These are phyloP conservation scores for Cutaneotrichosporon spelunceum DNA, from an alignment of 1,284 basidiomycete genomes.

Conservation along the genomic window DNA sequence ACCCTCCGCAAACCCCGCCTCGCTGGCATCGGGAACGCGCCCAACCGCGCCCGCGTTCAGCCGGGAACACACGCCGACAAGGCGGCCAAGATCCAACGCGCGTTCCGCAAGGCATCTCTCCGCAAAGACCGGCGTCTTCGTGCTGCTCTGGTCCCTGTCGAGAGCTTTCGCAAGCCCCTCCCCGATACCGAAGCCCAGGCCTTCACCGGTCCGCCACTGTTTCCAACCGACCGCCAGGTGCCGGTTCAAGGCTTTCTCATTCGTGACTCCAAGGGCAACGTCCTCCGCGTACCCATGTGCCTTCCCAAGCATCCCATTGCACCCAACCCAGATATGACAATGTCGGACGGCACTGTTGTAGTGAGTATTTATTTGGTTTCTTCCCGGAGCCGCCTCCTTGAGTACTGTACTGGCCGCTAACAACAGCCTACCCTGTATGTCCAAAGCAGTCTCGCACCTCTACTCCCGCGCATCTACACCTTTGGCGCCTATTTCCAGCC, in stretches of 20 bases:
- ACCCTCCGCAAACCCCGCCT: conserved; percentile 18
- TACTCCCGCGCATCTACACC: conserved; percentile 24
- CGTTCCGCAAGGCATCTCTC: conserved; percentile 22
- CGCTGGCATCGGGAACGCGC: conserved; percentile 12
- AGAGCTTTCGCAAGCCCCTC: not conserved
- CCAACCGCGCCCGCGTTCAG: not conserved
- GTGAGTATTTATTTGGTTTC: conserved; percentile 25
- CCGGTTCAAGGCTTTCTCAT: not conserved
- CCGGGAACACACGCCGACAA: conserved; percentile 17
- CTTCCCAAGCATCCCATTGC: conserved; percentile 11
- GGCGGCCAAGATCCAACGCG: conserved; percentile 8
- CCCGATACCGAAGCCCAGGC: not conserved
- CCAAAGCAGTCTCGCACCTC: conserved; percentile 19
- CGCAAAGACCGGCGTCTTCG: conserved; percentile 13
- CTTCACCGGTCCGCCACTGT: not conserved
- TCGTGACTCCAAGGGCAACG: not conserved
- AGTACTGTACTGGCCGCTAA: not conserved
- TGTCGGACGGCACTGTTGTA: conserved; percentile 13
- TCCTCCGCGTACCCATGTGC: conserved; percentile 9
- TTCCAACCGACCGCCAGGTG: not conserved
- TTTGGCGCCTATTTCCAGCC: conserved; percentile 25
- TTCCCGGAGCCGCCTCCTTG: not conserved
- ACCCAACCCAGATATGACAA: conserved; percentile 6
- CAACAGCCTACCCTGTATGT: conserved; percentile 34
- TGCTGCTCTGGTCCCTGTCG: not conserved